A percentile compares a stretch with the other conserved stretches of the same genome.
phyloP scores from a whole-genome alignment of 129 eudicot genomes.

The Flaveria sonorensis region DNA sequence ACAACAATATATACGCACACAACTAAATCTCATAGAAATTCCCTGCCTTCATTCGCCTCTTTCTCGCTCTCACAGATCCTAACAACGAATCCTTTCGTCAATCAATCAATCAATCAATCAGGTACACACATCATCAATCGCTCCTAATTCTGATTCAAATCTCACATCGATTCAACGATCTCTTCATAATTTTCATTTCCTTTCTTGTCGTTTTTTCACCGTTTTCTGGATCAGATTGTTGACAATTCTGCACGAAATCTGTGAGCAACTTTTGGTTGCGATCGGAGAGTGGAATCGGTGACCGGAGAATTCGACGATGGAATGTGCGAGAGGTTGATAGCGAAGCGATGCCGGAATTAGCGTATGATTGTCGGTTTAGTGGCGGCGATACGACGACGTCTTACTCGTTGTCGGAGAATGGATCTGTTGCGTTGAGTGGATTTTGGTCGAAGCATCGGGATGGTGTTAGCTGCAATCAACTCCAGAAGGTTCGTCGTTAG shows the following conservation, averaged over 20 bases:
- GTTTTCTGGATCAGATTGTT: slow-evolving; percentile 34
- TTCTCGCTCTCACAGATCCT: slow-evolving; percentile 35
- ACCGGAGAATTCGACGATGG: slow-evolving; percentile 32
- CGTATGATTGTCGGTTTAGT: slow-evolving; percentile 47
- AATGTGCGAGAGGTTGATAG: slow-evolving; percentile 29
- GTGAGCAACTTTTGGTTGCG: slow-evolving; percentile 23
- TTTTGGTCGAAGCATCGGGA: slow-evolving; percentile 86
- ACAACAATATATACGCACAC: slow-evolving; percentile 38
- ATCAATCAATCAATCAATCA: slow-evolving; percentile 7
- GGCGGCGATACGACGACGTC: slow-evolving; percentile 42
- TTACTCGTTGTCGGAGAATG: slow-evolving; percentile 46
- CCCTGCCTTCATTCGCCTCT: slow-evolving; percentile 41
- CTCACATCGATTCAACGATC: slow-evolving; percentile 3
- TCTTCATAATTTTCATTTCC: slow-evolving; percentile 9
- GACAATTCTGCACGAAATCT: slow-evolving; percentile 23
- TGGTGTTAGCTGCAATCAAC: slow-evolving; percentile 75
- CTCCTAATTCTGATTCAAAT: slow-evolving; percentile 21
- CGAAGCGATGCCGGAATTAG: slow-evolving; percentile 74
- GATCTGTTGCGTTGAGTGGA: slow-evolving; percentile 55
- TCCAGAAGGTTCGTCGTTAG: slow-evolving; percentile 70
- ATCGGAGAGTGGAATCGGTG: slow-evolving; percentile 22
- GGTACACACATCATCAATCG: slow-evolving; percentile 23
- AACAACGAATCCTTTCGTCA: slow-evolving; percentile 25
- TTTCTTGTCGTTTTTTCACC: background rate
- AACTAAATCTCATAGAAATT: slow-evolving; percentile 46